A percentile compares a stretch with the other conserved stretches of the same genome.
Conservation (phyloP, 352 stramenopile species). For the Globisporangium alternatum region DNA sequence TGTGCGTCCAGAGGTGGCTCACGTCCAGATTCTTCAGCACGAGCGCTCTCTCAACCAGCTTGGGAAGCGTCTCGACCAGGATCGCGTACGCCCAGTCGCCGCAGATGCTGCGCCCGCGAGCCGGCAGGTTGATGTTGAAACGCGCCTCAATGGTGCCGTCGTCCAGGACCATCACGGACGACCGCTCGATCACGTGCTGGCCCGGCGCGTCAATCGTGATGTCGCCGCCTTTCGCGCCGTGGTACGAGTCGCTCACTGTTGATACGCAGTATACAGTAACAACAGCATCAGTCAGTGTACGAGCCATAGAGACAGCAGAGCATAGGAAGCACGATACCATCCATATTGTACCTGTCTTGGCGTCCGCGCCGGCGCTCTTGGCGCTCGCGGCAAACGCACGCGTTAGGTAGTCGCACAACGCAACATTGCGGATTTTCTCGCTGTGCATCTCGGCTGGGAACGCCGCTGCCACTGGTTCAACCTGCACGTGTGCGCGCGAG, state of each 20-base stretch:
- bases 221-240: slow-evolving; percentile 92
- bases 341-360: slow-evolving; percentile 38
- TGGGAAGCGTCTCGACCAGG: slow-evolving; percentile 86
- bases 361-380: slow-evolving; percentile 49
- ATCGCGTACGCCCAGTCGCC: slow-evolving; percentile 92
- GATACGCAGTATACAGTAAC: background rate
- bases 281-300: slow-evolving; percentile 7
- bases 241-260: slow-evolving; percentile 67
- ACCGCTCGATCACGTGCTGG: slow-evolving; percentile 94
- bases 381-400: slow-evolving; percentile 74
- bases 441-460: slow-evolving; percentile 80
- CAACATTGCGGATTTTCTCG: slow-evolving; percentile 80
- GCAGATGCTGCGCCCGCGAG: slow-evolving; percentile 91
- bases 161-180: slow-evolving; percentile 76
- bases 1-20: slow-evolving; percentile 71
- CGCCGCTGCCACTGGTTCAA: slow-evolving; percentile 63
- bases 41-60: slow-evolving; percentile 81
- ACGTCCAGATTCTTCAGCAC: slow-evolving; percentile 72
- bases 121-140: slow-evolving; percentile 95
- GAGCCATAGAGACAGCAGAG: too few relatives aligned
- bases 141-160: slow-evolving; percentile 88
- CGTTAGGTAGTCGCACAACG: slow-evolving; percentile 90
- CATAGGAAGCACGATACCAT: background rate
- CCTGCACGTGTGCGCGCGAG: slow-evolving; percentile 90
- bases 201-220: slow-evolving; percentile 91